These are phyloP conservation scores for Apiospora pterosperma DNA, from an alignment of 2,329 filamentous ascomycete genomes.

Conservation along the genomic window DNA sequence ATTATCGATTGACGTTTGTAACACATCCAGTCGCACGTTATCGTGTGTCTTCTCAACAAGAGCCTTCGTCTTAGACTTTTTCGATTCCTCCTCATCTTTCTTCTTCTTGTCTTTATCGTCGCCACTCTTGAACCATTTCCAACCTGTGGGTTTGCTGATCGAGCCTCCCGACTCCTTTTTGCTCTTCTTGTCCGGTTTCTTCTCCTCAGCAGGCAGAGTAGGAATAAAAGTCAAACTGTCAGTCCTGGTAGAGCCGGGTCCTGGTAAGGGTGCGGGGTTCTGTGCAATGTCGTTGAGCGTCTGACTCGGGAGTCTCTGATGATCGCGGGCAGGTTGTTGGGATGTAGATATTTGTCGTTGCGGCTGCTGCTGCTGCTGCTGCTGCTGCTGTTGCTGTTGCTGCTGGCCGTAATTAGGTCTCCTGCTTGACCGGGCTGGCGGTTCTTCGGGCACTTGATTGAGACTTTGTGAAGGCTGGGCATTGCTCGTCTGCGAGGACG, in stretches of 20 bases:
- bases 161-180: conserved; percentile 59
- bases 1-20: conserved; percentile 83
- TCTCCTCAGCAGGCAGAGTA: conserved; percentile 66
- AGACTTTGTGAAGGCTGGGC: conserved; percentile 45
- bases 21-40: conserved; percentile 76
- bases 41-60: conserved; percentile 63
- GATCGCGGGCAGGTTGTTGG: conserved; percentile 18
- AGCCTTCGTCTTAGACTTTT: conserved; percentile 63
- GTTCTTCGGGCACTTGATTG: conserved; percentile 38
- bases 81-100: conserved; percentile 58
- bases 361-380: conserved; percentile 16
- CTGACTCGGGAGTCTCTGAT: conserved; percentile 36
- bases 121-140: conserved; percentile 75
- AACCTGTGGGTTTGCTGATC: conserved; percentile 65
- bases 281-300: conserved; percentile 63
- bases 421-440: conserved; percentile 44
- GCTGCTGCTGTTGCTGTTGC: conserved; percentile 9
- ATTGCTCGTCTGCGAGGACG: conserved; percentile 41
- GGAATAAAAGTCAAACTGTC: conserved; percentile 80
- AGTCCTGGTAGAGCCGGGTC: conserved; percentile 63
- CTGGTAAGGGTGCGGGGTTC: conserved; percentile 66
- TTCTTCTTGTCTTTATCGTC: conserved; percentile 74
- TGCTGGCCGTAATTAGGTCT: conserved; percentile 34
- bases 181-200: conserved; percentile 74
- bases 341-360: conserved; percentile 17